Base-by-base conservation (phyloP, 129 eudicot species). In the Lactuca saligna region DNA sequence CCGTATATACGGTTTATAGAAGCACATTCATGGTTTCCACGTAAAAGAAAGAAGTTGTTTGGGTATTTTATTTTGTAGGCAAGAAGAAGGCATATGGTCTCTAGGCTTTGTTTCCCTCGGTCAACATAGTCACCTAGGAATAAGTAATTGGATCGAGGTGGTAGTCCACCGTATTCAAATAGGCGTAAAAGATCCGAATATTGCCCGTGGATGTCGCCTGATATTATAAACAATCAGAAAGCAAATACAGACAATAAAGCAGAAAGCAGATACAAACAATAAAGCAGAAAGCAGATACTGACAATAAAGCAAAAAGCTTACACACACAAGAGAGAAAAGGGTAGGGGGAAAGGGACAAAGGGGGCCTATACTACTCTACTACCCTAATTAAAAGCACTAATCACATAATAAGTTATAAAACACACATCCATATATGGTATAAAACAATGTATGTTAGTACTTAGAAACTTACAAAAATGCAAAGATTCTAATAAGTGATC, bases 171-270 rank as follows among this genome's bases (percentile, higher is more conserved):
- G 57, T 84, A 78, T 67, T 84, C 89, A 20, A 84, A 84, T 39
- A 84, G 89, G 55, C 89, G 78, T 4, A 84, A 68, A 61, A 84
- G 81, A 81, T 84, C 89, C 39, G 89, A 78, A 78, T 84, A 84
- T 71, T 84, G 89, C 63, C 89, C 89, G 55, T 84, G 89, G 61
- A 84, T 78, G 57, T 84, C 89, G 63, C 89, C 89, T 84, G 70
- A 61, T 12, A 70, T 8, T n/a, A 39, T 63, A 16, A 3, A 55
- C 55, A 25, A 25, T 50, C 14, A 48, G 13, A 34, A 13, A 25
- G 29, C 32, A 42, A 10, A 42, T 9, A 8, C 2, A 9, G 49
- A 13, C 12, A 8, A 42, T 42, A 42, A 9, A 9, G 13, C 12
- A 42, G 12, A 42, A 42, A 42, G 49, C 49, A 42, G 49, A 42